A percentile compares a stretch with the other conserved stretches of the same genome.
Conservation (phyloP, 164 flowering plant species). For the Piper betle region DNA sequence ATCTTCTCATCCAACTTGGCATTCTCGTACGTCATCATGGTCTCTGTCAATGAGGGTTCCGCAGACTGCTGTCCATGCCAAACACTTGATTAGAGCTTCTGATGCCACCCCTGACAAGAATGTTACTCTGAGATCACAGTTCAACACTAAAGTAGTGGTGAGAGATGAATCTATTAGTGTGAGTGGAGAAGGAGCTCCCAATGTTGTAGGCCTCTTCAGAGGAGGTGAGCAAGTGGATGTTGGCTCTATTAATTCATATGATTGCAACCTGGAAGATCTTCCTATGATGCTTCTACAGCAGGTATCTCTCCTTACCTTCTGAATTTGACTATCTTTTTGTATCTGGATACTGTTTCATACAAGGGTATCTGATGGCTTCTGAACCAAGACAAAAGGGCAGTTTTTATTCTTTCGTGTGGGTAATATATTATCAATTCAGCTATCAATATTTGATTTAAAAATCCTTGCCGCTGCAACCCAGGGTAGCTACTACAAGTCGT, state of each 20-base stretch:
- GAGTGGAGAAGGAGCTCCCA: slow-evolving; percentile 90
- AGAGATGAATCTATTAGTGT: slow-evolving; percentile 68
- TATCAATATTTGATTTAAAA: too few species aligned
- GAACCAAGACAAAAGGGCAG: too few species aligned
- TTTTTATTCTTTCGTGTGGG: too few species aligned
- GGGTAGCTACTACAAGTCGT: too few species aligned
- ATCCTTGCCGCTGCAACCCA: too few species aligned
- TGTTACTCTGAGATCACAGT: slow-evolving; percentile 34
- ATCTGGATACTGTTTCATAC: not conserved
- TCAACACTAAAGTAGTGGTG: slow-evolving; percentile 67
- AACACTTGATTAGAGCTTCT: slow-evolving; percentile 20
- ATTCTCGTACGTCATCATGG: slow-evolving; percentile 92
- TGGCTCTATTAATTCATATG: slow-evolving; percentile 44
- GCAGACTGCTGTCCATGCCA: slow-evolving; percentile 39
- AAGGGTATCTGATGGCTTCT: too few species aligned
- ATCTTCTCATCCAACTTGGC: slow-evolving; percentile 83
- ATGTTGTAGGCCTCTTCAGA: slow-evolving; percentile 61
- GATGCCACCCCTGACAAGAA: slow-evolving; percentile 16
- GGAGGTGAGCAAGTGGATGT: slow-evolving; percentile 38
- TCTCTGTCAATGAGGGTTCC: slow-evolving; percentile 67
- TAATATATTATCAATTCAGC: too few species aligned
- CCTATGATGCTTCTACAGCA: slow-evolving; percentile 73
- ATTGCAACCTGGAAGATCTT: slow-evolving; percentile 71
- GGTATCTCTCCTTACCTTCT: slow-evolving; percentile 26
- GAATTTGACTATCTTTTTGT: not conserved